Evolutionary conservation across 257 asterid species (phyloP).

Genomic region (Thymus quinquecostatus): DNA sequence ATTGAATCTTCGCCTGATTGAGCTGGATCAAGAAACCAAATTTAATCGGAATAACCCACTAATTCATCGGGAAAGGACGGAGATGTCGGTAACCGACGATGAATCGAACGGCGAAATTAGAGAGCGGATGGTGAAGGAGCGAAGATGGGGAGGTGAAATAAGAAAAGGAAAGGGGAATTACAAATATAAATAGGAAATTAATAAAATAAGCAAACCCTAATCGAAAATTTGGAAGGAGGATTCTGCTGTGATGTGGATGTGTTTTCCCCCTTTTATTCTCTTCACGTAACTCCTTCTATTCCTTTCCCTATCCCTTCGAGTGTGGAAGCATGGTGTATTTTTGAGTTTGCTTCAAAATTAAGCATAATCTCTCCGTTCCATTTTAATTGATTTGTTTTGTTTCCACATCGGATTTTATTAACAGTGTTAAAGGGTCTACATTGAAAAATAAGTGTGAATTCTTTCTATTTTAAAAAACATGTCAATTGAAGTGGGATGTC

Average conservation of each 20-base stretch:
- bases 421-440: no score
- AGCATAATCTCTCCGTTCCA: no score
- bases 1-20: conserved; percentile 42
- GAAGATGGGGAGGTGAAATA: neutral
- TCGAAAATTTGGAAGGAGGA: conserved; percentile 2
- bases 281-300: conserved; percentile 18
- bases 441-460: no score
- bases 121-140: conserved; percentile 8
- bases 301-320: neutral
- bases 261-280: conserved; percentile 12
- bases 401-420: no score
- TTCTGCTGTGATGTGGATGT: conserved; percentile 14
- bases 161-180: neutral
- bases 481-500: no score
- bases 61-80: conserved; percentile 14
- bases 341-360: no score
- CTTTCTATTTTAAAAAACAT: no score
- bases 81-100: conserved; percentile 7
- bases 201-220: conserved; percentile 40
- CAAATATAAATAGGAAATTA: conserved; percentile 20
- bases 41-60: conserved; percentile 11
- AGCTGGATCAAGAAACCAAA: conserved; percentile 34
- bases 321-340: no score
- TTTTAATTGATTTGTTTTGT: no score
- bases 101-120: conserved; percentile 17